Evolutionary conservation across 805 yeast genomes (phyloP).

Genomic region (Komagataella mondaviorum): DNA sequence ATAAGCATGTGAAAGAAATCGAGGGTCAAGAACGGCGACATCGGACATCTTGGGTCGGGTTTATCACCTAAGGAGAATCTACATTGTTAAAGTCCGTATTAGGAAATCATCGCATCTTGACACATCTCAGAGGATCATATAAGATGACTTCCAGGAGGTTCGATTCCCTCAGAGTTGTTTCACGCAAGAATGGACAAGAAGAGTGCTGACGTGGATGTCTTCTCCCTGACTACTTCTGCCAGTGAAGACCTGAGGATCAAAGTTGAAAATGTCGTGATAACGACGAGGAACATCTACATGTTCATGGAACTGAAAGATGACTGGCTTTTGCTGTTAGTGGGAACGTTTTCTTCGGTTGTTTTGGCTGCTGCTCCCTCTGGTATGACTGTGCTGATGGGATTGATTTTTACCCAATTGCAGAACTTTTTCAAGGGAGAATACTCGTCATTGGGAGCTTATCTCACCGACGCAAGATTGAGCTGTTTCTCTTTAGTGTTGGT

Average conservation of each 20-base stretch:
- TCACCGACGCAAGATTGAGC: slow-evolving; percentile 20
- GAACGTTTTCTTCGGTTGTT: slow-evolving; percentile 19
- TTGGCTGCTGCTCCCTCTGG: slow-evolving; percentile 47
- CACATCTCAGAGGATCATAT: not conserved
- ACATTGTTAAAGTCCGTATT: not conserved
- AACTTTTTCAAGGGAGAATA: slow-evolving; percentile 16
- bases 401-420: slow-evolving; percentile 36
- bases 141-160: not conserved
- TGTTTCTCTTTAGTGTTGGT: slow-evolving; percentile 25
- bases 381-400: slow-evolving; percentile 53
- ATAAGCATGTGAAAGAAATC: not conserved
- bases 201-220: not conserved
- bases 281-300: not conserved
- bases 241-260: not conserved
- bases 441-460: slow-evolving; percentile 16
- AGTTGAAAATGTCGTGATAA: not conserved
- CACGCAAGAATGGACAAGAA: not conserved
- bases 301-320: slow-evolving; percentile 9
- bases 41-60: not conserved
- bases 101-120: not conserved
- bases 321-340: slow-evolving; percentile 8
- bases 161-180: not conserved
- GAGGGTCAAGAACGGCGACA: not conserved
- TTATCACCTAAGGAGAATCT: not conserved
- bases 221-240: not conserved